Evolutionary conservation across 164 flowering plant species (phyloP).

Genomic region (Cinnamomum micranthum): DNA sequence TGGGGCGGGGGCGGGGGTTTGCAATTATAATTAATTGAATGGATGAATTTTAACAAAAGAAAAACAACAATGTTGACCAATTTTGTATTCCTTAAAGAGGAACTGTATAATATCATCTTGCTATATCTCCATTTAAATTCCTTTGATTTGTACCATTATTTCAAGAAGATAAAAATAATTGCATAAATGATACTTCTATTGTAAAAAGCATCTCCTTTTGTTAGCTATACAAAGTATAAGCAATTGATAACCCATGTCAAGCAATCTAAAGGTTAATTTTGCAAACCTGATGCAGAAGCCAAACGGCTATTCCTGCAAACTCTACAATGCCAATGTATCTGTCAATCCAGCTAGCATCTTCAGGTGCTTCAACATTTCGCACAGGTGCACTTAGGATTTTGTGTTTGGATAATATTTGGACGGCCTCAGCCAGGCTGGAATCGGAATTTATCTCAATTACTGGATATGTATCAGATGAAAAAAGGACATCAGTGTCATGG

Average conservation of each 20-base stretch:
- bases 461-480: constrained; percentile 21
- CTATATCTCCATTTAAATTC: too few species aligned
- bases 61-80: too few species aligned
- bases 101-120: too few species aligned
- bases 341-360: constrained; percentile 95
- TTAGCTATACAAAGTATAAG: not conserved
- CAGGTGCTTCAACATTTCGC: constrained; percentile 76
- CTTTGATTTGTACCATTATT: too few species aligned
- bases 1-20: too few species aligned
- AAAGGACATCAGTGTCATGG: not conserved
- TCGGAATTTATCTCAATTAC: constrained; percentile 85
- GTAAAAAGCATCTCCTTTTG: not conserved
- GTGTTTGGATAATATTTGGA: constrained; percentile 58
- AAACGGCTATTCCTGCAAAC: constrained; percentile 90
- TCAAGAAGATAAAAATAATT: too few species aligned
- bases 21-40: too few species aligned
- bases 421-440: constrained; percentile 83
- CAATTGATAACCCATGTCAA: not conserved
- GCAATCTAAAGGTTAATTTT: not conserved
- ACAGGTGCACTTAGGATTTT: constrained; percentile 92
- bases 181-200: not conserved
- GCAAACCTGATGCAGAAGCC: constrained; percentile 96
- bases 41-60: too few species aligned
- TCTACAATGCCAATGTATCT: constrained; percentile 89
- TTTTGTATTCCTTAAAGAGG: too few species aligned